Percentiles rank a stretch among this genome's conserved stretches.
phyloP scores from a whole-genome alignment of 164 flowering plant genomes.

The Protea cynaroides region DNA sequence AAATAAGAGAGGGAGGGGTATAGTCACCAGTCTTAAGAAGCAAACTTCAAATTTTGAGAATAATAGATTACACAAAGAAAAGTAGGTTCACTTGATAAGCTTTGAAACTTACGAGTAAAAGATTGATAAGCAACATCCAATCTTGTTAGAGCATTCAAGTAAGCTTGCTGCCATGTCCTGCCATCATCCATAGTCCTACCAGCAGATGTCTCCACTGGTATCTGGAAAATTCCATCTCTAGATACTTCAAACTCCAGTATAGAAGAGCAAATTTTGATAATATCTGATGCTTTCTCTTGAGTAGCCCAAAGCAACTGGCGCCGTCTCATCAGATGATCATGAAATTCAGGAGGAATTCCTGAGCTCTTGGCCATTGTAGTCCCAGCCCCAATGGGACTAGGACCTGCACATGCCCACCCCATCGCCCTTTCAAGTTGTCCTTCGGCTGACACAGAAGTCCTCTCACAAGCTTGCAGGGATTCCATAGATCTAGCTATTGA shows the following conservation, averaged over 20 bases:
- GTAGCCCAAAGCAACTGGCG: slow-evolving; percentile 59
- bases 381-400: slow-evolving; percentile 46
- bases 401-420: slow-evolving; percentile 98
- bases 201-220: slow-evolving; percentile 41
- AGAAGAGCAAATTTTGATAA: slow-evolving; percentile 64
- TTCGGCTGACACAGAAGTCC: slow-evolving; percentile 68
- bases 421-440: slow-evolving; percentile 98
- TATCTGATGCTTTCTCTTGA: slow-evolving; percentile 67
- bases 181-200: slow-evolving; percentile 44
- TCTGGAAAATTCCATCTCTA: slow-evolving; percentile 64
- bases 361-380: slow-evolving; percentile 48
- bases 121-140: slow-evolving; percentile 81
- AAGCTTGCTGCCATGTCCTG: slow-evolving; percentile 84
- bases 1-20: slow-evolving; percentile 6
- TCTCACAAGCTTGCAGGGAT: slow-evolving; percentile 69
- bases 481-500: slow-evolving; percentile 60
- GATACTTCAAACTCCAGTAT: slow-evolving; percentile 92
- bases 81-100: not conserved
- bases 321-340: slow-evolving; percentile 70
- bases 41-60: not conserved
- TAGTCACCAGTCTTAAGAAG: slow-evolving; percentile 1
- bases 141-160: slow-evolving; percentile 60
- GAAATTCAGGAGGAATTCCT: slow-evolving; percentile 88
- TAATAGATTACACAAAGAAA: not conserved
- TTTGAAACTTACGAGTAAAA: slow-evolving; percentile 57